These are phyloP conservation scores for Sphagnum magellanicum DNA, from an alignment of 228 moss, liverwort and hornwort genomes.

Conservation along the genomic window DNA sequence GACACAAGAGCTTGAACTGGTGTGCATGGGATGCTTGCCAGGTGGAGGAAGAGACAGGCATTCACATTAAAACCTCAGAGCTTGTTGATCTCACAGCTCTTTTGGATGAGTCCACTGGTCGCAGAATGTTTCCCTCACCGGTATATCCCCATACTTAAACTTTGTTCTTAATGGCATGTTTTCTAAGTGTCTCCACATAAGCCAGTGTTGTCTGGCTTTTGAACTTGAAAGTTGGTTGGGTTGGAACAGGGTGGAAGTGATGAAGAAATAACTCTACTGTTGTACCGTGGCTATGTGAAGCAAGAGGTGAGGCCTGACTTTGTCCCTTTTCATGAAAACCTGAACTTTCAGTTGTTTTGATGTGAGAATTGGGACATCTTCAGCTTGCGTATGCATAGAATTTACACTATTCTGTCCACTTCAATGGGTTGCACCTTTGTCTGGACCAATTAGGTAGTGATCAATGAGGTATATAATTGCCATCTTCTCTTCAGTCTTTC, in stretches of 20 bases:
- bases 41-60: conserved; percentile 96
- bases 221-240: conserved; percentile 8
- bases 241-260: conserved; percentile 88
- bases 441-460: too few species aligned
- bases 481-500: too few species aligned
- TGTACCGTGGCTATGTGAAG: conserved; percentile 62
- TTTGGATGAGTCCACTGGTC: conserved; percentile 79
- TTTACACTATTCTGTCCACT: too few species aligned
- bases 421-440: too few species aligned
- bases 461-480: too few species aligned
- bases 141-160: conserved; percentile 16
- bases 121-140: conserved; percentile 91
- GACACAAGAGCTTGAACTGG: neutral
- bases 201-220: too few species aligned
- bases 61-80: conserved; percentile 64
- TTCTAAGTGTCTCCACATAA: too few species aligned
- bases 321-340: neutral
- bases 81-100: conserved; percentile 78
- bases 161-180: neutral
- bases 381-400: too few species aligned
- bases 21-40: conserved; percentile 12
- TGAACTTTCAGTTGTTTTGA: too few species aligned
- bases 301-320: conserved; percentile 38
- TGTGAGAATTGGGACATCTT: too few species aligned
- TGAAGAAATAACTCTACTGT: conserved; percentile 84